Conservation (phyloP, 257 asterid species). For the Thymus mandschuricus region DNA sequence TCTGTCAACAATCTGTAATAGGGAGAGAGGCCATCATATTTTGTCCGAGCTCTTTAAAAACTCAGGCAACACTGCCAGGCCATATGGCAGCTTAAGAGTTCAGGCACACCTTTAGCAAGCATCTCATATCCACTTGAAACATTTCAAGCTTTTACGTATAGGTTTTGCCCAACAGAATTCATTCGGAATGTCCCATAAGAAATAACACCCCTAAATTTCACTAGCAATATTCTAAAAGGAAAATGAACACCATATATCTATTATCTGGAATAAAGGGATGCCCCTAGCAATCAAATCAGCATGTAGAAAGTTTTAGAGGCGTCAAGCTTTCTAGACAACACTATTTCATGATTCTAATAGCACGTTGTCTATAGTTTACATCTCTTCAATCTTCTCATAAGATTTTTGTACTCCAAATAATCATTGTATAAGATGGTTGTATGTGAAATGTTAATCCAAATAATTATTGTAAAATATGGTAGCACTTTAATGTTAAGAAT, state of each 20-base stretch:
- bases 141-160: not conserved
- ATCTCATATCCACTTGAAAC: conserved; percentile 4
- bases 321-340: conserved; percentile 4
- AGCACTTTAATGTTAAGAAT: not conserved
- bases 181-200: conserved; percentile 4
- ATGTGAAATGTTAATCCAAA: not conserved
- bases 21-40: conserved; percentile 21
- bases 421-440: not conserved
- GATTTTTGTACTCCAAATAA: not conserved
- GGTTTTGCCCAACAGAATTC: not conserved
- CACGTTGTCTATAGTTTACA: not conserved
- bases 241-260: not conserved
- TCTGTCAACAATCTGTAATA: conserved; percentile 10
- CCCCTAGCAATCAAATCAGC: not conserved
- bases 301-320: not conserved
- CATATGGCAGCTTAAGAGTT: not conserved
- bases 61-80: not conserved
- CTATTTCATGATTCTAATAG: not conserved
- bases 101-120: not conserved
- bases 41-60: conserved; percentile 6
- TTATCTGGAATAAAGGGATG: not conserved
- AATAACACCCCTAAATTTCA: not conserved
- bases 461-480: not conserved
- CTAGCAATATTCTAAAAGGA: not conserved
- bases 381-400: not conserved